Base-by-base conservation (phyloP, 2,329 filamentous ascomycete species). In the Apiospora kogelbergensis region DNA sequence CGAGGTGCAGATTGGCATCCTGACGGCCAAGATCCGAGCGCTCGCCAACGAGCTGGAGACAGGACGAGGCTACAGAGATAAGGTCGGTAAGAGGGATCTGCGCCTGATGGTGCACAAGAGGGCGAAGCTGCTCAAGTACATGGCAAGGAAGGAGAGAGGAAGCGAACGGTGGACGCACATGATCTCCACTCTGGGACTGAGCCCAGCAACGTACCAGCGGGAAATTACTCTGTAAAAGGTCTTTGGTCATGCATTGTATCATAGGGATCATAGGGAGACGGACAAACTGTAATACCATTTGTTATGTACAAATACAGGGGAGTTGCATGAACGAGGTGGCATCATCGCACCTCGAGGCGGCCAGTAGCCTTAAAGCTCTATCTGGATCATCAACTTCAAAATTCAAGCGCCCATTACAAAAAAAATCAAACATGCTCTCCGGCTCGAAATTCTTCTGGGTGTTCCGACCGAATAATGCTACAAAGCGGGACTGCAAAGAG, bases 1-100 rank as follows among this genome's bases (percentile, higher is more conserved):
- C 7, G 96, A 99, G 82, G 97, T 99, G n/a, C 96, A 99, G 84
- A 94, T 97, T 73, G 95, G 94, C 63, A 97, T 99, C 74, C 81
- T 99, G 79, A 99, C 96, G 3, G 89, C 94, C 69, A 98, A 98
- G 86, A 99, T 99, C 78, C 87, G 93, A 72, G 90, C 91, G 30
- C 80, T 99, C 65, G 91, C 92, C 20, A 86, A 92, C 73, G 90
- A 91, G 73, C 81, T 97, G 66, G 86, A 91, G 76, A 85, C 84
- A 53, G 87, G 89, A 70, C 82, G 84, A 74, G 93, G 91, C 6
- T 89, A 92, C 80, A 94, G 91, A 79, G 96, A 99, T 79, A 97
- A 97, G 84, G 89, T 94, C 79, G 98, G 98, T 83, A 97, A 97
- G 88, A 88, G 95, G 70, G 97, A 97, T 81, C 78, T 99, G 79